Evolutionary conservation across 768 basidiomycete species (phyloP).

Genomic region (Auriscalpium microsporum): DNA sequence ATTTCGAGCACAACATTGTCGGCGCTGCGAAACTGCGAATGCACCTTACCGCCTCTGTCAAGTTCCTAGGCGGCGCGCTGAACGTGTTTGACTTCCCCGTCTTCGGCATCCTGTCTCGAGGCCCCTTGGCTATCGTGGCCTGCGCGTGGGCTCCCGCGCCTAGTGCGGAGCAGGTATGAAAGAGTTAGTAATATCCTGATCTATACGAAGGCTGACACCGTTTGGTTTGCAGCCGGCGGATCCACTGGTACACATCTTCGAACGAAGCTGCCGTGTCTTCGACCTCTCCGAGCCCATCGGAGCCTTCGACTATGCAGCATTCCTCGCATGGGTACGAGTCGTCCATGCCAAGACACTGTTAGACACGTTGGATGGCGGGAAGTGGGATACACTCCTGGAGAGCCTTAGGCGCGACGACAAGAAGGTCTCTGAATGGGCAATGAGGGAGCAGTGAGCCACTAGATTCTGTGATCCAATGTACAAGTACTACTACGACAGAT

Average conservation of each 20-base stretch:
- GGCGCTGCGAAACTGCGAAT: not conserved
- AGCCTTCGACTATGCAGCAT: not conserved
- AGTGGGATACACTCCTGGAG: not conserved
- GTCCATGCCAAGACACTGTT: not conserved
- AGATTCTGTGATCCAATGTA: too few relatives aligned
- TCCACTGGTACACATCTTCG: not conserved
- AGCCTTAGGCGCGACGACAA: not conserved
- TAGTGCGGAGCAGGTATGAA: not conserved
- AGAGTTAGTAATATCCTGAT: too few relatives aligned
- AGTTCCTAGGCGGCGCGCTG: not conserved
- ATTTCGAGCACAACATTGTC: not conserved
- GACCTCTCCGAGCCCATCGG: not conserved
- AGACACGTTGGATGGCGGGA: not conserved
- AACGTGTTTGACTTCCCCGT: not conserved
- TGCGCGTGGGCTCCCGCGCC: not conserved
- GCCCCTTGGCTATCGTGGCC: not conserved
- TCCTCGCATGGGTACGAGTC: not conserved
- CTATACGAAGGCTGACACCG: too few relatives aligned
- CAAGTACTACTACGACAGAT: too few relatives aligned
- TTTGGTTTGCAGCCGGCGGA: too few relatives aligned
- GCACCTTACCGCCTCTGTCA: not conserved
- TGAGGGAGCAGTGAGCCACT: too few relatives aligned
- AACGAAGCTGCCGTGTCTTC: not conserved
- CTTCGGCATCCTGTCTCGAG: constrained; percentile 5
- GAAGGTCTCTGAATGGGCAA: not conserved